Percentiles rank a stretch among this genome's conserved stretches.
phyloP scores from a whole-genome alignment of 1,284 basidiomycete species.

The Cryptococcus maquisensis region DNA sequence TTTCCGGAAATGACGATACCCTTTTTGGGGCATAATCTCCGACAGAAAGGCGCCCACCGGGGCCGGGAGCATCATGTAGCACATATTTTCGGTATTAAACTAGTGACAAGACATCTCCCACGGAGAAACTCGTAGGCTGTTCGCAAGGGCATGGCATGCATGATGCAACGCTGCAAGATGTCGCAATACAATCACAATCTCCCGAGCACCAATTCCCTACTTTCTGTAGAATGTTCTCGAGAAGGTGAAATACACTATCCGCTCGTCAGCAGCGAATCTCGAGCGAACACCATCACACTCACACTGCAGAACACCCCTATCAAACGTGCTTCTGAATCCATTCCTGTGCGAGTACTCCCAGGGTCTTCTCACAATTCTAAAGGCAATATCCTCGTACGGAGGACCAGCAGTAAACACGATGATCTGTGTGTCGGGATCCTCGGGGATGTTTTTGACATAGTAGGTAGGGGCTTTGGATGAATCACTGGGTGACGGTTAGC shows the following conservation, averaged over 20 bases:
- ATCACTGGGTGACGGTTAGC: slow-evolving; percentile 54
- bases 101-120: no score
- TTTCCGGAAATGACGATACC: no score
- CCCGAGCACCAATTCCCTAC: no score
- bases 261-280: not conserved
- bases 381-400: slow-evolving; percentile 98
- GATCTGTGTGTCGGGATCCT: slow-evolving; percentile 90
- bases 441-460: slow-evolving; percentile 83
- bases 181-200: no score
- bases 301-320: slow-evolving; percentile 55
- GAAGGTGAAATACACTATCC: slow-evolving; percentile 47
- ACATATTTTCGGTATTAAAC: no score
- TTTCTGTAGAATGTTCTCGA: slow-evolving; percentile 42
- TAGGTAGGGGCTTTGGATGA: slow-evolving; percentile 94
- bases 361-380: slow-evolving; percentile 93
- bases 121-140: no score
- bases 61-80: no score
- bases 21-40: no score
- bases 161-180: no score
- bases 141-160: no score
- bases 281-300: slow-evolving; percentile 13
- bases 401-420: slow-evolving; percentile 94
- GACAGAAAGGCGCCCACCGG: no score
- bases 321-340: slow-evolving; percentile 57
- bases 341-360: slow-evolving; percentile 90